phyloP scores from a whole-genome alignment of 2,329 filamentous ascomycete genomes.

The Cylindrodendrum hubeiense region DNA sequence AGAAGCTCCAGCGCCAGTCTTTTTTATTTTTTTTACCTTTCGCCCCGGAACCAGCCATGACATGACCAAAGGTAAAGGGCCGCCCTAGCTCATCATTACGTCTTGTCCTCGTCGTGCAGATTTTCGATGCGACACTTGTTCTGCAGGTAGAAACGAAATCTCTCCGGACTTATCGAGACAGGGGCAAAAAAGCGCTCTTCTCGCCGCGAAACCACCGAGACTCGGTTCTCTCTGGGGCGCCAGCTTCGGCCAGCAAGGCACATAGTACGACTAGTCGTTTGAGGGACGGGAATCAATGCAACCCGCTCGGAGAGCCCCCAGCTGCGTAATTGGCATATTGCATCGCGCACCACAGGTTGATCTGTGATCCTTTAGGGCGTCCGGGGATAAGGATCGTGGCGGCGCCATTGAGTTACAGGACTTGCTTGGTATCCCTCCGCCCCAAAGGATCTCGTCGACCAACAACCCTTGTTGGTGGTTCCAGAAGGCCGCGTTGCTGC shows the following conservation, averaged over 20 bases:
- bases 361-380: conserved; percentile 25
- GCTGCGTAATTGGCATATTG: background rate
- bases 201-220: conserved; percentile 32
- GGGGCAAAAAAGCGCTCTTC: conserved; percentile 19
- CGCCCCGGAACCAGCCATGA: conserved; percentile 8
- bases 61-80: background rate
- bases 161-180: conserved; percentile 1
- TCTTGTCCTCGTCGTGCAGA: background rate
- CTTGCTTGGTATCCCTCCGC: background rate
- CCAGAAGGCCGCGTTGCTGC: conserved; percentile 17
- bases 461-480: conserved; percentile 13
- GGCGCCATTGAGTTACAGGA: background rate
- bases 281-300: background rate
- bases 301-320: background rate
- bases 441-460: background rate
- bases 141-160: background rate
- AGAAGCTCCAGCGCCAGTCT: conserved; percentile 21
- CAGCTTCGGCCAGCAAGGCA: background rate
- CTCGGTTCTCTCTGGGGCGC: conserved; percentile 4
- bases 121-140: background rate
- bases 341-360: conserved; percentile 22
- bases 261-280: background rate
- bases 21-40: conserved; percentile 1
- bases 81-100: conserved; percentile 1
- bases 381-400: background rate